Base-by-base conservation (phyloP, 768 basidiomycete species). In the Amanita muscaria region DNA sequence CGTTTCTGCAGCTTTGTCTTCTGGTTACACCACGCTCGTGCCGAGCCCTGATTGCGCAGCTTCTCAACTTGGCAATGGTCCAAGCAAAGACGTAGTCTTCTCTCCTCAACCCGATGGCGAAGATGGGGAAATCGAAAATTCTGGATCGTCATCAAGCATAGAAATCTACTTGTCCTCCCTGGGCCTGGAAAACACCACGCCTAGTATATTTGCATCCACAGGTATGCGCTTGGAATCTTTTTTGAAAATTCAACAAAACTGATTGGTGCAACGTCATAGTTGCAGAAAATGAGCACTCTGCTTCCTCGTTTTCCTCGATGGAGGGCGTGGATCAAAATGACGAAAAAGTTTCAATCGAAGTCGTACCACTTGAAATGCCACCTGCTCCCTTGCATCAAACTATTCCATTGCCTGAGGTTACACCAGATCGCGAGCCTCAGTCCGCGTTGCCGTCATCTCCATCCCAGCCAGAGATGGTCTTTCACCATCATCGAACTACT, bases 341-440 rank as follows among this genome's bases (percentile, higher is more conserved):
- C 1, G 6, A 29, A 9, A 34, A 33, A 19, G 19, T 11, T 1
- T 5, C 35, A 22, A n/a, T 24, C 12, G 32, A 47, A 21, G 22
- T 5, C 4, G 5, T 42, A 27, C 49, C 57, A 3, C 52, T 56
- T 6, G 38, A 48, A 11, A 50, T 54, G 1, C 64, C 65, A 1
- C 51, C 57, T 18, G 61, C 60, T 23, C 63, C 64, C n/a, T 42
- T 57, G 0, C 58, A 60, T 27, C 55, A 55, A 40, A 62, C 64
- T 2, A 59, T 66, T 30, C 64, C 64, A 10, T 53, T 66, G 9
- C 65, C 65, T 6, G 50, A 56, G 14, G 42, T 64, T 50, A 5
- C 38, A 18, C 34, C 40, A 9, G 38, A 40, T 10, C 25, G 39
- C 23, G 44, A 37, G 14, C 38, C 29, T 8, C 45, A 52, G 32